A percentile compares a stretch with the other conserved stretches of the same genome.
Evolutionary conservation across 2,329 filamentous ascomycete genomes (phyloP).

Genomic region (Fusarium penzigii): DNA sequence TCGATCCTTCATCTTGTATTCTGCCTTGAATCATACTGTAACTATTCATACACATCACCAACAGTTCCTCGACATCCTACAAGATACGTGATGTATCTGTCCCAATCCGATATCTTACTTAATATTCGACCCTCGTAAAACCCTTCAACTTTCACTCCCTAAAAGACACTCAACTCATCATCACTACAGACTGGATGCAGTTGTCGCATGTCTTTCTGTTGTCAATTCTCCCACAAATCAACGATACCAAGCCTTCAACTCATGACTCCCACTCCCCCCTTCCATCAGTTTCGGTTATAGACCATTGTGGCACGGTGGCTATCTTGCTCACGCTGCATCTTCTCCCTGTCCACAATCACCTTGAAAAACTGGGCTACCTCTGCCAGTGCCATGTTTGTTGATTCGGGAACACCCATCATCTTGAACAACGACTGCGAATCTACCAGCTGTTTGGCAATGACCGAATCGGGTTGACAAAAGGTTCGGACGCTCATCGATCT

Average conservation of each 20-base stretch:
- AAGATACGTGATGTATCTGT: too few relatives aligned
- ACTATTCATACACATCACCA: too few relatives aligned
- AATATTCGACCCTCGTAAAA: too few relatives aligned
- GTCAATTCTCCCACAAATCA: not conserved
- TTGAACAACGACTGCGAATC: slow-evolving; percentile 54
- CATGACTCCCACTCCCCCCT: slow-evolving; percentile 3
- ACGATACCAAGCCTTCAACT: not conserved
- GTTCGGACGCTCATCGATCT: slow-evolving; percentile 55
- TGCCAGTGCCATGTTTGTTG: slow-evolving; percentile 47
- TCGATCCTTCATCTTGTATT: too few relatives aligned
- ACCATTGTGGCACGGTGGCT: slow-evolving; percentile 11
- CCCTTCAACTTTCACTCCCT: too few relatives aligned
- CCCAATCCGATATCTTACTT: too few relatives aligned
- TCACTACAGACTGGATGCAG: too few relatives aligned
- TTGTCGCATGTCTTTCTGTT: too few relatives aligned
- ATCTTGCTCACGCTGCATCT: slow-evolving; percentile 28
- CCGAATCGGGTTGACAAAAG: slow-evolving; percentile 59
- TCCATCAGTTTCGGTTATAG: slow-evolving; percentile 6
- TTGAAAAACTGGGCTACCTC: slow-evolving; percentile 58
- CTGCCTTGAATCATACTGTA: too few relatives aligned
- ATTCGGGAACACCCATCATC: slow-evolving; percentile 47
- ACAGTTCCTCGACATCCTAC: too few relatives aligned
- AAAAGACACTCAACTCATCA: too few relatives aligned
- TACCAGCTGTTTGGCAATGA: slow-evolving; percentile 58
- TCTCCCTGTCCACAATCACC: slow-evolving; percentile 50